A percentile compares a stretch with the other conserved stretches of the same genome.
These are phyloP conservation scores for Volvox africanus DNA, from an alignment of 139 green algal species.

Conservation along the genomic window DNA sequence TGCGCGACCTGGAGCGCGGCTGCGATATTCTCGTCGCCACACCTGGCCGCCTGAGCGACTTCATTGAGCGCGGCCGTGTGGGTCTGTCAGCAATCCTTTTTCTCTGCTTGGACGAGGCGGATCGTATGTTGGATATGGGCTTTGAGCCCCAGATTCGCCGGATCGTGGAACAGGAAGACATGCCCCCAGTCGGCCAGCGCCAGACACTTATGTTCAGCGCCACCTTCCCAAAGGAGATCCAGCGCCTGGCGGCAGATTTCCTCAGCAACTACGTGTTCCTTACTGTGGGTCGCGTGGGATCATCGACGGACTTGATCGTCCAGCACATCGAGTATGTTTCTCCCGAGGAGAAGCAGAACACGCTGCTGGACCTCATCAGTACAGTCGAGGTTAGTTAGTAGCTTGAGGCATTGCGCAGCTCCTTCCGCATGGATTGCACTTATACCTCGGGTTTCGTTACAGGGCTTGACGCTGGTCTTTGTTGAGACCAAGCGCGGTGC, in stretches of 20 bases:
- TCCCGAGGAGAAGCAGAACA: slow-evolving; percentile 88
- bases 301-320: slow-evolving; percentile 95
- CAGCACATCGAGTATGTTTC: slow-evolving; percentile 91
- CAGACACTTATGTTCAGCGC: slow-evolving; percentile 98
- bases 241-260: slow-evolving; percentile 95
- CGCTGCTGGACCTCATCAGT: slow-evolving; percentile 95
- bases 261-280: slow-evolving; percentile 99
- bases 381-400: slow-evolving; percentile 75
- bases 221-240: slow-evolving; percentile 96
- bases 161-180: slow-evolving; percentile 92
- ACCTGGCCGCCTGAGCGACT: slow-evolving; percentile 92
- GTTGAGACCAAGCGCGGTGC: slow-evolving; percentile 98
- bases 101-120: slow-evolving; percentile 96
- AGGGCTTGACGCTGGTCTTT: slow-evolving; percentile 96
- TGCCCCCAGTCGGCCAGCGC: slow-evolving; percentile 86
- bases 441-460: not conserved
- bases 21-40: slow-evolving; percentile 98
- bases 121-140: slow-evolving; percentile 99
- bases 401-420: too few relatives aligned
- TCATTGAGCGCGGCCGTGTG: slow-evolving; percentile 93
- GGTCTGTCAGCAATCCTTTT: slow-evolving; percentile 76
- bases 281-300: slow-evolving; percentile 95
- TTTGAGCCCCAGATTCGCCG: slow-evolving; percentile 96
- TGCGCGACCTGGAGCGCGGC: slow-evolving; percentile 93
- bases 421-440: too few relatives aligned